Evolutionary conservation across 2,329 filamentous ascomycete genomes (phyloP).

Genomic region (Aspergillus sp.): DNA sequence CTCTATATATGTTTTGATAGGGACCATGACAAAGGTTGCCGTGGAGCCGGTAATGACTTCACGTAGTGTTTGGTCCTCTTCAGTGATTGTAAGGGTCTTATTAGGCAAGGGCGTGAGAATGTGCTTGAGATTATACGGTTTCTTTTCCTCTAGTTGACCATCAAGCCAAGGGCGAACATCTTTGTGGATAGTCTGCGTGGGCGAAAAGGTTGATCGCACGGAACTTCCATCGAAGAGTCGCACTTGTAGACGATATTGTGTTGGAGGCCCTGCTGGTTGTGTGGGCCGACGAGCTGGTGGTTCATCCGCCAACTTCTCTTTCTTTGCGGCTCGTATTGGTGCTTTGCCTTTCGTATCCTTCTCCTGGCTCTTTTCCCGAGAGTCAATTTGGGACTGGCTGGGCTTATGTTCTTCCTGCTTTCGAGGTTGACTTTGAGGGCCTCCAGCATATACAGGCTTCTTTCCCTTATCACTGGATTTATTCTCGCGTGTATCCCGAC

Average conservation of each 20-base stretch:
- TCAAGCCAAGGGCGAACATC: conserved; percentile 80
- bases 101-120: conserved; percentile 77
- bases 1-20: conserved; percentile 61
- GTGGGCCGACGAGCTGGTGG: conserved; percentile 10
- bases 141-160: conserved; percentile 55
- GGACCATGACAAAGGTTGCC: conserved; percentile 79
- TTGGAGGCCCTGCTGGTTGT: conserved; percentile 23
- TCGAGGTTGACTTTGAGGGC: conserved; percentile 28
- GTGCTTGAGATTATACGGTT: conserved; percentile 80
- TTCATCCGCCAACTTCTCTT: conserved; percentile 11
- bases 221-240: conserved; percentile 82
- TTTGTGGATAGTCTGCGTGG: conserved; percentile 58
- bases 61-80: conserved; percentile 68
- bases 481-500: not conserved
- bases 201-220: conserved; percentile 70
- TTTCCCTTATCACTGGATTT: not conserved
- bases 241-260: conserved; percentile 67
- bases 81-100: conserved; percentile 68
- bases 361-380: not conserved
- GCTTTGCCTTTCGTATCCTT: conserved; percentile 29
- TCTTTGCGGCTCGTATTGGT: conserved; percentile 12
- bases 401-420: conserved; percentile 9
- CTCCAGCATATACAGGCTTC: not conserved
- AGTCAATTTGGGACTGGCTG: not conserved
- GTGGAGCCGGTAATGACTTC: conserved; percentile 74